Base-by-base conservation (phyloP, 805 yeast genomes). In the Teunomyces lycoperdinae region DNA sequence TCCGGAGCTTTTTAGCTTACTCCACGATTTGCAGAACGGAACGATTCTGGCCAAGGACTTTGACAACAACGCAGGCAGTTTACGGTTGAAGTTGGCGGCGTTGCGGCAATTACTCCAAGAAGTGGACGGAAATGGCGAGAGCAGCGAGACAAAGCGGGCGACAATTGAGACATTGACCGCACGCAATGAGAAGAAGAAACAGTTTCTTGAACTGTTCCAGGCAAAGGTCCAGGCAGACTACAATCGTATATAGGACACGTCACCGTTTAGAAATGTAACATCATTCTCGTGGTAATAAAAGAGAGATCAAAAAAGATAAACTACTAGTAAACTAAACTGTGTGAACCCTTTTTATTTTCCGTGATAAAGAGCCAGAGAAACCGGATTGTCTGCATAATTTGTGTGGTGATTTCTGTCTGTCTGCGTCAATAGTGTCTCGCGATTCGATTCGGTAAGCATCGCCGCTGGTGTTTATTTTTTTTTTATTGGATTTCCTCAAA, bases 111-210 rank as follows among this genome's bases (percentile, higher is more conserved):
- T 64, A 7, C 54, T 77, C n/a, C 67, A 67, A 47, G 66, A 64
- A 30, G 66, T 77, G 9, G 78, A 76, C 41, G 81, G 79, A 0
- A 62, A 76, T 40, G 63, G 71, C 31, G 78, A 74, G 50, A 64
- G 76, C 1, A 67, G 72, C 11, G 74, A 68, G 36, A 68, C 63
- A 13, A 53, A 74, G 35, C 54, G 67, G 34, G 49, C 48, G 24
- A 59, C 62, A 31, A 68, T 76, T 42, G 67, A 61, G 36, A 56
- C 55, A n/a, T 55, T 74, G 46, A 60, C 58, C 31, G 58, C 53
- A 29, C 59, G 72, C 40, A 73, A 68, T 47, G 51, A 45, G 34
- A 61, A 52, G 31, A 66, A 66, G 51, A 39, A 47, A 5, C 56
- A 55, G 16, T 60, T 70, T 43, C 53, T 70, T 40, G 14, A 31